phyloP scores from a whole-genome alignment of 768 basidiomycete species.

The Boletus insuetus region DNA sequence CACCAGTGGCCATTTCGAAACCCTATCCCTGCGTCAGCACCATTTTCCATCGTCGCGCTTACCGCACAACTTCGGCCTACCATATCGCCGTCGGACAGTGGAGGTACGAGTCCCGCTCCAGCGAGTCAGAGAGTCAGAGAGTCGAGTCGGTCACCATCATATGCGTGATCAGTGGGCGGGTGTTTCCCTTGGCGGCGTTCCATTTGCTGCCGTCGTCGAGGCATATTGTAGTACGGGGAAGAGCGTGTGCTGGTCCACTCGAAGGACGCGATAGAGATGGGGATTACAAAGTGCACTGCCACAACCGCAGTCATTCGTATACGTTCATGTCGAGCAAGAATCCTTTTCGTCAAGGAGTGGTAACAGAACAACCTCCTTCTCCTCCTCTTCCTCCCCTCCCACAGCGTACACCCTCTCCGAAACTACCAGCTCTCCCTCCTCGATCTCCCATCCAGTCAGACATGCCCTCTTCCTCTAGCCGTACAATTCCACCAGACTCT shows the following conservation, averaged over 20 bases:
- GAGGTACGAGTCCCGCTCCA: neutral
- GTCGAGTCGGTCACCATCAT: conserved; percentile 15
- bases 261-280: conserved; percentile 1
- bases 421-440: conserved; percentile 4
- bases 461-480: neutral
- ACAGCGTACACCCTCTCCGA: neutral
- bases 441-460: neutral
- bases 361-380: conserved; percentile 1
- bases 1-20: conserved; percentile 21
- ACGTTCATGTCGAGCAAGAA: conserved; percentile 14
- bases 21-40: neutral
- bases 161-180: conserved; percentile 9
- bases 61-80: conserved; percentile 16
- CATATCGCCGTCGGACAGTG: conserved; percentile 1
- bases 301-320: too few species aligned
- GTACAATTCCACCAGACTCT: neutral
- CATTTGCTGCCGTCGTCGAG: conserved; percentile 13
- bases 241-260: conserved; percentile 9
- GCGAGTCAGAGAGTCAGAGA: conserved; percentile 10
- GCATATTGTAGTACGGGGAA: conserved; percentile 11
- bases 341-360: conserved; percentile 12
- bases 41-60: conserved; percentile 14
- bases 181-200: conserved; percentile 17
- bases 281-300: too few species aligned
- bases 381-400: conserved; percentile 6